Conservation (phyloP, 2,329 filamentous ascomycete species). For the Clonostachys rhizophaga region DNA sequence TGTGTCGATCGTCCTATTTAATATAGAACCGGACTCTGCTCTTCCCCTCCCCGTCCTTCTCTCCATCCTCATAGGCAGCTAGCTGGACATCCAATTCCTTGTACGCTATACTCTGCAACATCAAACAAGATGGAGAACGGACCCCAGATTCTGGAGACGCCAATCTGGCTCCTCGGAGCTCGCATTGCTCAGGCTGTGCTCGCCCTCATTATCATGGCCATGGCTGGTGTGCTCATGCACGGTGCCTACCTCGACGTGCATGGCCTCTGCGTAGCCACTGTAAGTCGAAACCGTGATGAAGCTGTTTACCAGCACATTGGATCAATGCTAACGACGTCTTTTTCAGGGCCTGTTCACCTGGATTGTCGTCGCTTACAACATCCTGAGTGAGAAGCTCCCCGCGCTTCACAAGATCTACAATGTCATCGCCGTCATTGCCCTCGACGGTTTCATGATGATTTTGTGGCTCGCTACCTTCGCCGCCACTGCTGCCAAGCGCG, state of each 20-base stretch:
- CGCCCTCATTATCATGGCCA: conserved; percentile 34
- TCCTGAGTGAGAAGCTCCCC: conserved; percentile 32
- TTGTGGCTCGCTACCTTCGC: conserved; percentile 41
- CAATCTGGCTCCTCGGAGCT: conserved; percentile 34
- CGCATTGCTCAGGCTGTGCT: conserved; percentile 34
- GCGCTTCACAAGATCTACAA: conserved; percentile 30
- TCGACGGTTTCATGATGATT: conserved; percentile 37
- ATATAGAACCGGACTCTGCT: too few species aligned
- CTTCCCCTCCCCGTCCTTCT: too few species aligned
- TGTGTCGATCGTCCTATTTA: too few species aligned
- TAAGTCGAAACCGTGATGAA: conserved; percentile 12
- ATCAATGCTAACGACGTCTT: conserved; percentile 4
- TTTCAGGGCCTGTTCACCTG: conserved; percentile 38
- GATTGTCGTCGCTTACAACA: conserved; percentile 32
- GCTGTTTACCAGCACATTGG: too few species aligned
- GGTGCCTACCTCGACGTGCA: conserved; percentile 29
- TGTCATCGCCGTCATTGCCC: conserved; percentile 34
- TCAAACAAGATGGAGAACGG: background rate
- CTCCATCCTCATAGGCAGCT: too few species aligned
- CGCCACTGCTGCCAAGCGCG: conserved; percentile 31
- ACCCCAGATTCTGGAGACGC: conserved; percentile 29
- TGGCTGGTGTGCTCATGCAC: conserved; percentile 33
- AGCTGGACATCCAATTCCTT: too few species aligned
- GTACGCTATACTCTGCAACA: background rate
- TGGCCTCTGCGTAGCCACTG: conserved; percentile 33